Percentiles rank a stretch among this genome's conserved stretches.
Evolutionary conservation across 1,284 basidiomycete genomes (phyloP).

Genomic region (Sporisorium exsertum): DNA sequence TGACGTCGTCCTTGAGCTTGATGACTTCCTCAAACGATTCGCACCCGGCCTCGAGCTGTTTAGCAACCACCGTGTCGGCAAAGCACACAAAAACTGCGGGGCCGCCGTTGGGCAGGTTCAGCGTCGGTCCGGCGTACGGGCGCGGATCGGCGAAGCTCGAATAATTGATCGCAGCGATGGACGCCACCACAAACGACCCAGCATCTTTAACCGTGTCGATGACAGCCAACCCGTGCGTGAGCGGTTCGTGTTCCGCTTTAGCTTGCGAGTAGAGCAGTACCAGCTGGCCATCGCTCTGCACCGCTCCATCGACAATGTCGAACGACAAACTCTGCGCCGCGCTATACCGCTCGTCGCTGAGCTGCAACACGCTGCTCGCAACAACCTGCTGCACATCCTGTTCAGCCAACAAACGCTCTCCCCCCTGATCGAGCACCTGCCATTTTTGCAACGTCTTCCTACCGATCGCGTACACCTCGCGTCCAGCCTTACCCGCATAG

Average conservation of each 20-base stretch:
- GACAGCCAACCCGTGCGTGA: constrained; percentile 47
- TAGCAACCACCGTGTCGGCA: constrained; percentile 54
- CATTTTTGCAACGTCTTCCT: constrained; percentile 61
- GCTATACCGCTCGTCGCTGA: constrained; percentile 49
- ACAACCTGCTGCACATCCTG: constrained; percentile 63
- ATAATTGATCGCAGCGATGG: constrained; percentile 31
- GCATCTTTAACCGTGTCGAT: constrained; percentile 38
- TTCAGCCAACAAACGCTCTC: constrained; percentile 60
- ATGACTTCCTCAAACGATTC: constrained; percentile 68
- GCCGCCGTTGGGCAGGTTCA: constrained; percentile 61
- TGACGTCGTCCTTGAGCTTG: constrained; percentile 62
- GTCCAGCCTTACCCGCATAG: constrained; percentile 27
- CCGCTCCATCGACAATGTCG: constrained; percentile 41
- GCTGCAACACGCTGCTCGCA: constrained; percentile 48
- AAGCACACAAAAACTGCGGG: constrained; percentile 62
- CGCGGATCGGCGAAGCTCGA: constrained; percentile 55
- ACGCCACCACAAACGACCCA: constrained; percentile 39
- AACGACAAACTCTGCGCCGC: constrained; percentile 45
- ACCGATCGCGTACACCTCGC: constrained; percentile 59
- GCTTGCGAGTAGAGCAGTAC: constrained; percentile 55
- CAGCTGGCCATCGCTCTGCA: constrained; percentile 37
- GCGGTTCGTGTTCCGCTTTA: constrained; percentile 28
- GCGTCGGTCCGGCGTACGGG: constrained; percentile 50
- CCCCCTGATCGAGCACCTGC: constrained; percentile 59
- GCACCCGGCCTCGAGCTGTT: constrained; percentile 39